Conservation (phyloP, 768 basidiomycete species). For the Russula abietina region DNA sequence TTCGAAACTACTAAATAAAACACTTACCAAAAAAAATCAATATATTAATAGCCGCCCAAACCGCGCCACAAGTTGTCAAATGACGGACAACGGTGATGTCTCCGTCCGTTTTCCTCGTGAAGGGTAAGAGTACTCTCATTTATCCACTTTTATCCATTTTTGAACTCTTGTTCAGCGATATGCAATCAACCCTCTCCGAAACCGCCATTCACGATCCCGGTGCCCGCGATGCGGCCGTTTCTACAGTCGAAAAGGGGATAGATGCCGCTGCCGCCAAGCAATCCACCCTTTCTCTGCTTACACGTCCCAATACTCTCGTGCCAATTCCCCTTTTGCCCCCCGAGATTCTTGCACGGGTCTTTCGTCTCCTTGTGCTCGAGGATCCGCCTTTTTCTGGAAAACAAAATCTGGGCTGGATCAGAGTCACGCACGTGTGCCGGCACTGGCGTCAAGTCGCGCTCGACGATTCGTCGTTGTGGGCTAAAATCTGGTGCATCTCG, state of each 20-base stretch:
- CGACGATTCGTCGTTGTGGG: conserved; percentile 11
- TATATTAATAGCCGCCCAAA: too few species aligned
- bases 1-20: too few species aligned
- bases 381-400: too few species aligned
- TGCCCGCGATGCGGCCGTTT: not conserved
- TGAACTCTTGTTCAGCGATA: not conserved
- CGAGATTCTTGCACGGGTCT: conserved; percentile 18
- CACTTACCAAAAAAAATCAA: too few species aligned
- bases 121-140: not conserved
- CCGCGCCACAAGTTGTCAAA: not conserved
- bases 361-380: not conserved
- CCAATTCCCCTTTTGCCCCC: conserved; percentile 11
- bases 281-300: not conserved
- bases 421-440: conserved; percentile 16
- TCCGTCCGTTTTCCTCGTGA: not conserved
- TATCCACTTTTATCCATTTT: too few species aligned
- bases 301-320: conserved; percentile 8
- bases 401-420: not conserved
- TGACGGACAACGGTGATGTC: too few species aligned
- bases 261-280: not conserved
- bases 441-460: conserved; percentile 19
- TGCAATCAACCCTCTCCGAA: not conserved
- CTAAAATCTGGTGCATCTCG: not conserved
- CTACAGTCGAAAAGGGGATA: not conserved
- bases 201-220: not conserved